Evolutionary conservation across 495 filamentous ascomycete genomes (phyloP).

Genomic region (Daldinia caldariorum): DNA sequence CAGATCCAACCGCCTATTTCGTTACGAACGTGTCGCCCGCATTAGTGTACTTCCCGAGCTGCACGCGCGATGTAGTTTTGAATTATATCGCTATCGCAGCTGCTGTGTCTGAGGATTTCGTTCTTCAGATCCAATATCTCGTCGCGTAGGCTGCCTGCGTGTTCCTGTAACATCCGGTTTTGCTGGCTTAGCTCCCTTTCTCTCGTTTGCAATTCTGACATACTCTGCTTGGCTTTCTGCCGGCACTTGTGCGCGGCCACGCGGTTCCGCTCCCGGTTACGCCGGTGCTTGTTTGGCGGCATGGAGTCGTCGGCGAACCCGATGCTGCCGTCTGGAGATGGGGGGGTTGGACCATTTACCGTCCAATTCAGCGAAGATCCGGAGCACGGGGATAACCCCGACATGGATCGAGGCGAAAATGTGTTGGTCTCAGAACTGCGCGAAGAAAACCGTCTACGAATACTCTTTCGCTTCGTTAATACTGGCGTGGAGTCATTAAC

Average conservation of each 20-base stretch:
- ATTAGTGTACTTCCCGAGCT: slow-evolving; percentile 41
- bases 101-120: slow-evolving; percentile 62
- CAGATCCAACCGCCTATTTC: neutral
- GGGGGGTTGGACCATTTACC: neutral
- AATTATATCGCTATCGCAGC: slow-evolving; percentile 63
- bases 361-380: slow-evolving; percentile 13
- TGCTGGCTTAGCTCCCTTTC: slow-evolving; percentile 43
- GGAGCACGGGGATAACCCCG: slow-evolving; percentile 1
- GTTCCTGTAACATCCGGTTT: slow-evolving; percentile 36
- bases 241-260: slow-evolving; percentile 75
- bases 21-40: neutral
- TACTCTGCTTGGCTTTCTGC: slow-evolving; percentile 71
- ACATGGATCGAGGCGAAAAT: slow-evolving; percentile 2
- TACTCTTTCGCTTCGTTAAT: neutral
- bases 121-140: slow-evolving; percentile 64
- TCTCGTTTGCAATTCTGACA: slow-evolving; percentile 54
- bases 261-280: slow-evolving; percentile 67
- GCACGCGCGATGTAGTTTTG: slow-evolving; percentile 60
- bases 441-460: neutral
- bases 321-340: slow-evolving; percentile 3
- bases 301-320: neutral
- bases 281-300: slow-evolving; percentile 4
- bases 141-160: slow-evolving; percentile 51
- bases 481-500: slow-evolving; percentile 1
- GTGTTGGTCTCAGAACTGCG: neutral